Evolutionary conservation across 2,329 filamentous ascomycete genomes (phyloP), one percentile per base, ranked within the genome.

Genomic region (Fusarium temperatum): DNA sequence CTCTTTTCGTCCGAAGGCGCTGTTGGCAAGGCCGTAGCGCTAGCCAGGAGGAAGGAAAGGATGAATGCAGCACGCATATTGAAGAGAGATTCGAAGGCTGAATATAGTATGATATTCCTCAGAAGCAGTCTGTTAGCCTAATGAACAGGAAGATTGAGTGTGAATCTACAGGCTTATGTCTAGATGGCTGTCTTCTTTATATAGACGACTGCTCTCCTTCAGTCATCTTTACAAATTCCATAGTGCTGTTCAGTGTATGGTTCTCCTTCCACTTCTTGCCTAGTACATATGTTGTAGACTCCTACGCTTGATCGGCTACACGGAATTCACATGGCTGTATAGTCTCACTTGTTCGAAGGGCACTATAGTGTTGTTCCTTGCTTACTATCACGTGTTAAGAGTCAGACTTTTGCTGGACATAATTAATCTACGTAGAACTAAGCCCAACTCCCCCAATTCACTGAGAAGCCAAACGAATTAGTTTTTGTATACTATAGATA

Each of bases 391-490:
- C 30, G n/a, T 36, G n/a, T 20, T 10, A 5, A 10, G 22, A 18
- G 3, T 18, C 6, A 9, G 24, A 13, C 2, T 4, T 14, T 28
- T n/a, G 11, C 13, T 28, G 1, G 14, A 18, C 3, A 15, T 7
- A 15, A 3, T 24, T 53, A 9, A 51, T 1, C 12, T 14, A 8
- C 24, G 1, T 35, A 14, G 8, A n/a, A 24, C 3, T 4, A 10
- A 10, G 17, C n/a, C 6, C 17, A 11, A 20, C 17, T 20, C 0
- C 20, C 15, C 0, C 3, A 20, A 24, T 24, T 14, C 4, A 15
- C 9, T 20, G 8, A 2, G 3, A 35, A 26, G 12, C 17, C 6
- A 5, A 8, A 4, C 0, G 0, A 53, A 4, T 24, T 6, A 0
- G 24, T 6, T 35, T 6, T 2, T 20, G 4, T 30, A n/a, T 20